These are phyloP conservation scores for Pseudogymnoascus sp. DNA, from an alignment of 2,329 filamentous ascomycete genomes.

Conservation along the genomic window DNA sequence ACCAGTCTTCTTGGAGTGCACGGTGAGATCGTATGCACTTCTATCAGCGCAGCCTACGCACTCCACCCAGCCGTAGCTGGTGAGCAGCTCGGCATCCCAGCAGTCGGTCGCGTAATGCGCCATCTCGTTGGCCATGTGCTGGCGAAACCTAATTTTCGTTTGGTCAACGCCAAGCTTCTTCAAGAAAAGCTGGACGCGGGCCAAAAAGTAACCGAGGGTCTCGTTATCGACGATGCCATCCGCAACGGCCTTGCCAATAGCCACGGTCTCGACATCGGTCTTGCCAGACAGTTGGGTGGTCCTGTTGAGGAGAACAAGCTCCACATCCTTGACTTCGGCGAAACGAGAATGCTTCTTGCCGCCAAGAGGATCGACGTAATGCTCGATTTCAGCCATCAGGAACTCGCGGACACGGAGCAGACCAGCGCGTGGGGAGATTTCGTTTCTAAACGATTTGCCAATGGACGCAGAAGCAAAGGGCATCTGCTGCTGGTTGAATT, in stretches of 20 bases:
- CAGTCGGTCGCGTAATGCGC: slow-evolving; percentile 95
- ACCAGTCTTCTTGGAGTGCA: slow-evolving; percentile 89
- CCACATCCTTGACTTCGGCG: slow-evolving; percentile 70
- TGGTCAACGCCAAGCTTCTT: slow-evolving; percentile 79
- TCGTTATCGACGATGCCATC: slow-evolving; percentile 86
- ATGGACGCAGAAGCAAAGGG: slow-evolving; percentile 96
- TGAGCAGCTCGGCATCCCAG: slow-evolving; percentile 92
- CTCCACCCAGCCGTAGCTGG: slow-evolving; percentile 93
- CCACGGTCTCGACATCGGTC: slow-evolving; percentile 62
- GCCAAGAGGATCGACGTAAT: slow-evolving; percentile 89
- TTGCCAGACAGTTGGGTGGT: slow-evolving; percentile 80
- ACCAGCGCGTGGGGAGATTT: slow-evolving; percentile 88
- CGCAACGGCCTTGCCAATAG: slow-evolving; percentile 79
- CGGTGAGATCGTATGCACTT: slow-evolving; percentile 86
- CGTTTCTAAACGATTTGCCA: slow-evolving; percentile 96
- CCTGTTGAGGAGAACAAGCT: slow-evolving; percentile 76
- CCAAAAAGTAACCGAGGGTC: slow-evolving; percentile 95
- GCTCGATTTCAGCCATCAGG: slow-evolving; percentile 97
- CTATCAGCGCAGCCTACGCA: slow-evolving; percentile 95
- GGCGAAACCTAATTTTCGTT: slow-evolving; percentile 85
- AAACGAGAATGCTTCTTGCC: slow-evolving; percentile 94
- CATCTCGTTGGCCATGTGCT: slow-evolving; percentile 90
- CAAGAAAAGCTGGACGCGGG: slow-evolving; percentile 85
- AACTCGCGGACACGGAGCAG: slow-evolving; percentile 93
- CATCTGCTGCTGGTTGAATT: slow-evolving; percentile 92